A percentile compares a stretch with the other conserved stretches of the same genome.
Conservation (phyloP, 2,329 filamentous ascomycete species). For the Phaeophleospora eucalypticola region DNA sequence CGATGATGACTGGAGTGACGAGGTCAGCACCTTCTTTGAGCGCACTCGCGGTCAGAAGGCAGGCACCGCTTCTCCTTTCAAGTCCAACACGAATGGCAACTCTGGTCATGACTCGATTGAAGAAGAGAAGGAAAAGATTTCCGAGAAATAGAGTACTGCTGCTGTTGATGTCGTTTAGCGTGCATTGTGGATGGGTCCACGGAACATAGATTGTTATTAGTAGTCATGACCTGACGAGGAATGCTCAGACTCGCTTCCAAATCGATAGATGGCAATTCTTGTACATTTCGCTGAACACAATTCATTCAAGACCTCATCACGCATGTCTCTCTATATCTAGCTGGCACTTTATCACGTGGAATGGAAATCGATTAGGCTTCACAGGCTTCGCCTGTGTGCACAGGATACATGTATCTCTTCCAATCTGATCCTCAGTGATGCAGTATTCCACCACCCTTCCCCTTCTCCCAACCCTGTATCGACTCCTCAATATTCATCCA, state of each 20-base stretch:
- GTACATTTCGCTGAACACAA: too few relatives aligned
- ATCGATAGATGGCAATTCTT: too few relatives aligned
- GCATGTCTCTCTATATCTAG: too few relatives aligned
- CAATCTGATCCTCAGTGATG: constrained; percentile 22
- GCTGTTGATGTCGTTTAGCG: too few relatives aligned
- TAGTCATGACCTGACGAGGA: too few relatives aligned
- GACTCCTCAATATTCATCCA: constrained; percentile 85
- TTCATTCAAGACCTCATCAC: too few relatives aligned
- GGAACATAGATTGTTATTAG: too few relatives aligned
- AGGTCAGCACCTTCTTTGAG: constrained; percentile 53
- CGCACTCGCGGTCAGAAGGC: constrained; percentile 37
- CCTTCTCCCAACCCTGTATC: constrained; percentile 78
- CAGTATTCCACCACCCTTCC: constrained; percentile 46
- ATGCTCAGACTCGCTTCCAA: too few relatives aligned
- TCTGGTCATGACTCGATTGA: constrained; percentile 12
- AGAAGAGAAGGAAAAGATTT: constrained; percentile 17
- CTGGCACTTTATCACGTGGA: too few relatives aligned
- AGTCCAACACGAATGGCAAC: constrained; percentile 5
- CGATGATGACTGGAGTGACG: constrained; percentile 46
- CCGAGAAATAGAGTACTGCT: too few relatives aligned
- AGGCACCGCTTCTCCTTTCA: constrained; percentile 9
- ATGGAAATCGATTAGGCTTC: too few relatives aligned
- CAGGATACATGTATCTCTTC: not conserved
- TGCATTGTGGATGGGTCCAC: too few relatives aligned
- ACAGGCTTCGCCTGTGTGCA: not conserved